Conservation (phyloP, 192 early-diverging fungal species). For the Mortierella claussenii region DNA sequence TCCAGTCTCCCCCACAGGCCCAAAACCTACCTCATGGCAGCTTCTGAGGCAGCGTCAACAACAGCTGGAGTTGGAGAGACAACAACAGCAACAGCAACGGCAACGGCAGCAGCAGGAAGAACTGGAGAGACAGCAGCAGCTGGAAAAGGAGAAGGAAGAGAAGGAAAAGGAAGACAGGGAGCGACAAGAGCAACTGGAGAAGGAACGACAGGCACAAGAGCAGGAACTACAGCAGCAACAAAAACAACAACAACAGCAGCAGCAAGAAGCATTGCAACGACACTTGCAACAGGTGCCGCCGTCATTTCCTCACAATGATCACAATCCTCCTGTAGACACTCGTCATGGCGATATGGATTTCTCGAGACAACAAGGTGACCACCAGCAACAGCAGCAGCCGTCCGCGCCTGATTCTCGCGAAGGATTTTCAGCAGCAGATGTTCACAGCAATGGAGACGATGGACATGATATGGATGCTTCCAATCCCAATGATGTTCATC, state of each 20-base stretch:
- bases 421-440: neutral
- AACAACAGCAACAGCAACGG: conserved; percentile 12
- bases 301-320: too few relatives aligned
- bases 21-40: conserved; percentile 28
- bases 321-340: too few relatives aligned
- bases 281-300: too few relatives aligned
- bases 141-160: neutral
- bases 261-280: too few relatives aligned
- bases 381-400: neutral
- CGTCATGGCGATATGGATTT: too few relatives aligned
- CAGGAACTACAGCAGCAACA: conserved; percentile 5
- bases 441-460: too few relatives aligned
- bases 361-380: too few relatives aligned
- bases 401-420: neutral
- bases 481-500: too few relatives aligned
- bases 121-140: conserved; percentile 11
- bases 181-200: neutral
- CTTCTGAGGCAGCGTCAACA: conserved; percentile 29
- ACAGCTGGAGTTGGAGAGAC: conserved; percentile 18
- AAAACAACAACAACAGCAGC: conserved; percentile 2
- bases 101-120: conserved; percentile 12
- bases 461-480: too few relatives aligned
- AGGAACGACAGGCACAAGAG: conserved; percentile 5
- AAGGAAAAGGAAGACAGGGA: neutral
- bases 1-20: conserved; percentile 19